Evolutionary conservation across 139 green algal species (phyloP).

Genomic region (Closterium sp.): DNA sequence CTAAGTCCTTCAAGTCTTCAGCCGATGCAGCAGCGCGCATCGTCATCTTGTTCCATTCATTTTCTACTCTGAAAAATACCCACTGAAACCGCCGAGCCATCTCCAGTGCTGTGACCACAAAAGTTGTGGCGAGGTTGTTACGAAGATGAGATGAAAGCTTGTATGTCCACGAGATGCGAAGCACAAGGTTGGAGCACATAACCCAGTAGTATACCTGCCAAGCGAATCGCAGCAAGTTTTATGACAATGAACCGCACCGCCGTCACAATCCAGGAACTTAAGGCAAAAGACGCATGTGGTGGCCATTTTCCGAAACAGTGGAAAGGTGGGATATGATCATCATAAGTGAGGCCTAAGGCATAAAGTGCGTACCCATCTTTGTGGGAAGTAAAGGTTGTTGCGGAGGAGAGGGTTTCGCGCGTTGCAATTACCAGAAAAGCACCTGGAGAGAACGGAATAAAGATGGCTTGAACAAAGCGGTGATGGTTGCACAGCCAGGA

Average conservation of each 20-base stretch:
- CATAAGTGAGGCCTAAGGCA: too few relatives aligned
- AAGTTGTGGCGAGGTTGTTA: conserved; percentile 55
- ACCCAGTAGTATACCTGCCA: conserved; percentile 67
- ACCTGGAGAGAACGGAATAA: neutral
- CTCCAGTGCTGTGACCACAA: conserved; percentile 61
- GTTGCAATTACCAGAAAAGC: conserved; percentile 19
- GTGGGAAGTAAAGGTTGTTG: conserved; percentile 52
- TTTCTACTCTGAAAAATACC: conserved; percentile 85
- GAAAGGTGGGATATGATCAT: too few relatives aligned
- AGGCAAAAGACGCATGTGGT: too few relatives aligned
- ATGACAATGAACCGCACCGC: too few relatives aligned
- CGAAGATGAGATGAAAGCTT: conserved; percentile 81
- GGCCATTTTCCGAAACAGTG: too few relatives aligned
- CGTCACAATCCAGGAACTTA: too few relatives aligned
- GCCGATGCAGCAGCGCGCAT: neutral
- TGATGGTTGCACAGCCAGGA: too few relatives aligned
- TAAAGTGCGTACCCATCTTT: conserved; percentile 33
- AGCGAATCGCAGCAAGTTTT: neutral
- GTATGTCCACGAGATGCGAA: conserved; percentile 84
- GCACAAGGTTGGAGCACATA: conserved; percentile 74
- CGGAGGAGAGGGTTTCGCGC: conserved; percentile 53
- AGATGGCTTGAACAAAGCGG: neutral
- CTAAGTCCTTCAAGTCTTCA: neutral
- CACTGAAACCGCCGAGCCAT: conserved; percentile 78
- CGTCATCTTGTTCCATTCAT: conserved; percentile 50